Conservation (phyloP, 2,329 filamentous ascomycete genomes). For the Aureobasidium namibiae region DNA sequence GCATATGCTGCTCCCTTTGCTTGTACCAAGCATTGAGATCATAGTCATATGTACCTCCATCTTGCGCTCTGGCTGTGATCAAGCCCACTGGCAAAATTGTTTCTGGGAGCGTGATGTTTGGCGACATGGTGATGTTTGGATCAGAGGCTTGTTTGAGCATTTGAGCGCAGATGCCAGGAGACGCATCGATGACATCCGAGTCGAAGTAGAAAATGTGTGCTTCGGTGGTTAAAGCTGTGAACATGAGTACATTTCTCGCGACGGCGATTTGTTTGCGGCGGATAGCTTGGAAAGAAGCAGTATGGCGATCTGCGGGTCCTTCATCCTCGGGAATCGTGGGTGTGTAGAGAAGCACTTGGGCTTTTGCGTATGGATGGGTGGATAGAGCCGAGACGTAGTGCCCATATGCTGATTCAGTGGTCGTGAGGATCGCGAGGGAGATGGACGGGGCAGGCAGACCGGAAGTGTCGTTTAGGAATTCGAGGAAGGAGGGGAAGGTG, state of each 20-base stretch:
- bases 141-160: not conserved
- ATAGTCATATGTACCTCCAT: not conserved
- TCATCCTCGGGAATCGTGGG: not conserved
- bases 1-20: not conserved
- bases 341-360: not conserved
- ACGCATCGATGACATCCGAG: not conserved
- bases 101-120: not conserved
- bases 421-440: not conserved
- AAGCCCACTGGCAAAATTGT: not conserved
- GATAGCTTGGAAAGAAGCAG: not conserved
- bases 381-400: not conserved
- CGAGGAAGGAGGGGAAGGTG: not conserved
- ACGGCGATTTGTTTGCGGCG: not conserved
- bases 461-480: not conserved
- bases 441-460: not conserved
- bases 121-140: not conserved
- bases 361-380: not conserved
- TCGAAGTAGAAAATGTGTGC: conserved; percentile 1
- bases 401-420: not conserved
- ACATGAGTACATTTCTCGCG: not conserved
- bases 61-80: not conserved
- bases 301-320: not conserved
- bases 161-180: not conserved
- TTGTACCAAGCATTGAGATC: not conserved
- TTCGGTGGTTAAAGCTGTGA: not conserved